phyloP scores from a whole-genome alignment of 2,329 filamentous ascomycete genomes.

The Chrysosporium queenslandicum region DNA sequence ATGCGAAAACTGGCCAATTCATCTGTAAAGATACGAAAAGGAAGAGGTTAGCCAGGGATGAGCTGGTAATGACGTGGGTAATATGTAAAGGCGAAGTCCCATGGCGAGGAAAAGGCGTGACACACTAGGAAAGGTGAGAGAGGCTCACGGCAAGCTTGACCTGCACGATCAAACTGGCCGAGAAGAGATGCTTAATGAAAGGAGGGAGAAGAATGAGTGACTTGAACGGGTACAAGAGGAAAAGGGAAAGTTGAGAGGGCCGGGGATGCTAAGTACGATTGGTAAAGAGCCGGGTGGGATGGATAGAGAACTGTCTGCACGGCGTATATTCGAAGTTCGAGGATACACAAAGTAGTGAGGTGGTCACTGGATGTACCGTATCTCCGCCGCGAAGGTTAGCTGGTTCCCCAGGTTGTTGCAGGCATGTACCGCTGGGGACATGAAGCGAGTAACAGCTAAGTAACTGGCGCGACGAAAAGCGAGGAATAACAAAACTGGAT shows the following conservation, averaged over 20 bases:
- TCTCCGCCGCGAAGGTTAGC: constrained; percentile 6
- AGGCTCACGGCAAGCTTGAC: constrained; percentile 16
- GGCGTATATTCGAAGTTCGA: constrained; percentile 10
- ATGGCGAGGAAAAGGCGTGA: constrained; percentile 13
- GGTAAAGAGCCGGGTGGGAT: constrained; percentile 4
- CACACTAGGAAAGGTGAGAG: constrained; percentile 16
- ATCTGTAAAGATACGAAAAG: constrained; percentile 19
- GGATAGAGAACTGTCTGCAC: constrained; percentile 8
- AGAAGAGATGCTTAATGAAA: constrained; percentile 4
- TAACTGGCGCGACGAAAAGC: background rate
- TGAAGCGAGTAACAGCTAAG: background rate
- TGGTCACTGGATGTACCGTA: constrained; percentile 10
- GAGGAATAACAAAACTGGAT: background rate
- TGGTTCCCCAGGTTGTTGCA: constrained; percentile 3
- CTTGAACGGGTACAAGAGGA: background rate
- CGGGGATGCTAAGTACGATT: constrained; percentile 10
- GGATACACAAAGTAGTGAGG: constrained; percentile 7
- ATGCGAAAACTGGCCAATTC: constrained; percentile 19
- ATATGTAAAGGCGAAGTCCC: constrained; percentile 6
- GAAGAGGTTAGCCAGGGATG: constrained; percentile 17
- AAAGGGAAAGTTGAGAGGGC: background rate
- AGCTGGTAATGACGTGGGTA: constrained; percentile 12
- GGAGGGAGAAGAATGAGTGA: background rate
- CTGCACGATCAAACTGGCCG: constrained; percentile 15
- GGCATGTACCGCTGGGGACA: constrained; percentile 7